Evolutionary conservation across 805 yeast genomes (phyloP), one percentile per base, ranked within the genome.

Genomic region (Maudiozyma turicensis): DNA sequence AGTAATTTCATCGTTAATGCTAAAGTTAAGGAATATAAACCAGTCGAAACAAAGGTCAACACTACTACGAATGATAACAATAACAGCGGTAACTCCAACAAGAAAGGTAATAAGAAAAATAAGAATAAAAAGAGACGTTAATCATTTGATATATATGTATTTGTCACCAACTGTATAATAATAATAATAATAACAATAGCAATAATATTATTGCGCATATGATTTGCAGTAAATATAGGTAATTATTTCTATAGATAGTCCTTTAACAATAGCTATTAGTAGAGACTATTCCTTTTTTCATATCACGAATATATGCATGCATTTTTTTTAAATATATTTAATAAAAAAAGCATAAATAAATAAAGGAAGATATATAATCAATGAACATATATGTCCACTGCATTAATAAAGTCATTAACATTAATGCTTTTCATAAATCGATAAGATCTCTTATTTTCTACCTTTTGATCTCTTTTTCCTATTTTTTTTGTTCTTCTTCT

Each of bases 81-180:
- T 10, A 37, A 52, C 8, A 52, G 50, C 28, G 28, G 44, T 14
- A 43, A 35, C 8, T 28, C 30, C 15, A 35, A 49, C 5, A 60
- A 64, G 47, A 57, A 52, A 47, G 55, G 56, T 48, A 61, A 58
- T 44, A 64, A 58, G 43, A 63, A 62, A 44, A 59, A 59, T 43
- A 58, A 55, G 48, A 63, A 63, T 49, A 63, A 56, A 31, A 44
- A 38, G 11, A 40, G 38, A 28, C 34, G 37, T 42, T 39, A 42
- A 14, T 26, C 9, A 33, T 33, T 11, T 33, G 1, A 14, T 13
- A 20, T 9, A 38, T 38, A 38, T 15, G 10, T 34, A 34, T 34
- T 11, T 34, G n/a, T 34, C 37, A 11, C 11, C 3, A 34, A 10
- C 11, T n/a, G 11, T 34, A 11, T 9, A 15, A 38, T 29, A 8